Base-by-base conservation (phyloP, 2,329 filamentous ascomycete genomes). In the Calonectria hongkongensis region DNA sequence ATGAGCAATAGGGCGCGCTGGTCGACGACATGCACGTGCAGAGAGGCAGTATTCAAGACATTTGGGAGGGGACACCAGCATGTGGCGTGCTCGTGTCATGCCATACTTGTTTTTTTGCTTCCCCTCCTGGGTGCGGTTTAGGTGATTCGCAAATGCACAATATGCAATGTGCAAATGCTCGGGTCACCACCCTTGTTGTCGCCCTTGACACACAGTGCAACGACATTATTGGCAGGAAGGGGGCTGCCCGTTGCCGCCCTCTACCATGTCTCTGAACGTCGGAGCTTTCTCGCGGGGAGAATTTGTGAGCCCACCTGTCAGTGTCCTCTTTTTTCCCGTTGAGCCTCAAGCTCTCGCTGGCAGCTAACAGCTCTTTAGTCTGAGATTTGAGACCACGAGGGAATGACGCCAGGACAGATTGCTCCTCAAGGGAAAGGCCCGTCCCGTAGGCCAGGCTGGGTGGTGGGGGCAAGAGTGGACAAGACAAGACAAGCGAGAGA, bases 381-480 rank as follows among this genome's bases (percentile, higher is more conserved):
- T 63, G 58, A 63, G 58, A 43, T 47, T 33, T 47, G 15, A 63
- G 58, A 63, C 58, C 28, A 47, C 39, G 58, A 63, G 58, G 58
- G 41, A 47, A 43, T 47, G 58, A 63, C 58, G 58, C 58, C 58
- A 63, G 58, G 39, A 41, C 41, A 63, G 15, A 45, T 47, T 47
- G 58, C 39, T 25, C 56, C 56, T 47, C 51, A 25, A 27, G 54
- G 58, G 58, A 47, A 63, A 63, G 58, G 58, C 25, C 58, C 58
- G 58, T 45, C 39, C 58, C 58, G 56, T 43, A 25, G 58, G 25
- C 18, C 41, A 47, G 58, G 21, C 41, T 63, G 58, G 58, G 27
- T 43, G 39, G 39, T 30, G 58, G 58, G 56, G 58, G 41, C n/a
- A 60, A 41, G 21, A 41, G 54, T 21, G 27, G 54, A 60, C 54